phyloP scores from a whole-genome alignment of 768 basidiomycete species.

The Lactifluus hygrophoroides region DNA sequence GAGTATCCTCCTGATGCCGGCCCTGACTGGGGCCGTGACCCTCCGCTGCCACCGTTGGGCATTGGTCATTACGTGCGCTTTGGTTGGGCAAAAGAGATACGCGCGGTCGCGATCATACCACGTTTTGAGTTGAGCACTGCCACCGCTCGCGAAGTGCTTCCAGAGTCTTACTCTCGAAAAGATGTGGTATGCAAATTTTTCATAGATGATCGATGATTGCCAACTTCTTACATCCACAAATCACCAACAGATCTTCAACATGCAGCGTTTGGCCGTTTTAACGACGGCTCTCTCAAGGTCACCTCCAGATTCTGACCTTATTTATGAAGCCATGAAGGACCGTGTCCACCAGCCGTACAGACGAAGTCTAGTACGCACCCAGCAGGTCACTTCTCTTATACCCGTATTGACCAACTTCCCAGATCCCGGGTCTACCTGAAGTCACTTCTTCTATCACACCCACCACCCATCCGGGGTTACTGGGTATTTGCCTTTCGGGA shows the following conservation, averaged over 20 bases:
- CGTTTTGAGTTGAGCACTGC: conserved; percentile 95
- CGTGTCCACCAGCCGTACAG: conserved; percentile 96
- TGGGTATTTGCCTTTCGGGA: conserved; percentile 96
- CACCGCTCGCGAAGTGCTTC: conserved; percentile 86
- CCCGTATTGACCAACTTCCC: neutral
- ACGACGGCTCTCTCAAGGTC: conserved; percentile 87
- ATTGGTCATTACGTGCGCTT: conserved; percentile 95
- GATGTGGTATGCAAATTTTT: conserved; percentile 69
- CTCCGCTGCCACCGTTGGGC: conserved; percentile 78
- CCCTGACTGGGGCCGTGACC: conserved; percentile 82
- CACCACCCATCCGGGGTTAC: conserved; percentile 80
- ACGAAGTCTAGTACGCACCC: conserved; percentile 58
- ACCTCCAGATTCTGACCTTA: conserved; percentile 92
- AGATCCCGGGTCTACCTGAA: conserved; percentile 95
- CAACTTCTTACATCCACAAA: neutral
- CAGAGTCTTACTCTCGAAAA: conserved; percentile 73
- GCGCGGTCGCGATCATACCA: conserved; percentile 90
- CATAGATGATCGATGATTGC: neutral
- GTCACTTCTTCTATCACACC: conserved; percentile 88
- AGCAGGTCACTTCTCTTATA: neutral
- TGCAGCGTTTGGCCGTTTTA: conserved; percentile 91
- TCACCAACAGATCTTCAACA: conserved; percentile 80
- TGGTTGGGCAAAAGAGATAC: conserved; percentile 75
- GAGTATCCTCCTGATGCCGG: conserved; percentile 93
- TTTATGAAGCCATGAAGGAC: conserved; percentile 99